Evolutionary conservation across 2,329 filamentous ascomycete genomes (phyloP).

Genomic region (Microdochium bolleyi): DNA sequence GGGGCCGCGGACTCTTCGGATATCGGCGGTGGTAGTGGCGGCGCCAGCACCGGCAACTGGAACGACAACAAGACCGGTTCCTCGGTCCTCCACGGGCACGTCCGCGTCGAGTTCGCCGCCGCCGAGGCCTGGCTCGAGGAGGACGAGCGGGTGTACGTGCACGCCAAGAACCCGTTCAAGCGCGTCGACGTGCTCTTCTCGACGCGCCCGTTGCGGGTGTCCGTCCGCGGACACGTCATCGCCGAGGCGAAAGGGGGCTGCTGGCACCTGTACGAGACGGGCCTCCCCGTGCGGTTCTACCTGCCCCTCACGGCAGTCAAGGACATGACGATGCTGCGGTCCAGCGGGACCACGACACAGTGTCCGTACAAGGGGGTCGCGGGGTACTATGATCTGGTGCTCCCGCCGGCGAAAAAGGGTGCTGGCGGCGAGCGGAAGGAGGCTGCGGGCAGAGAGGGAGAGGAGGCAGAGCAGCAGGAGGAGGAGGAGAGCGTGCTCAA

Average conservation of each 20-base stretch:
- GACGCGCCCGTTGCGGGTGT: conserved; percentile 34
- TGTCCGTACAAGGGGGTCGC: conserved; percentile 65
- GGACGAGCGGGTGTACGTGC: conserved; percentile 48
- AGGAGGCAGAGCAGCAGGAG: too few relatives aligned
- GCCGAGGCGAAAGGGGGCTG: conserved; percentile 35
- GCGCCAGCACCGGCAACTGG: neutral
- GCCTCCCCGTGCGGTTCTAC: conserved; percentile 51
- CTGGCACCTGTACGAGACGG: conserved; percentile 54
- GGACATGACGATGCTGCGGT: conserved; percentile 32
- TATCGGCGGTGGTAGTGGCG: too few relatives aligned
- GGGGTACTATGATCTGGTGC: conserved; percentile 48
- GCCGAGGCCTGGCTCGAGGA: conserved; percentile 42
- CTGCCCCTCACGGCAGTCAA: conserved; percentile 41
- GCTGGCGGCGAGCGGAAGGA: too few relatives aligned
- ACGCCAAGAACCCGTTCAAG: conserved; percentile 62
- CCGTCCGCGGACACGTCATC: neutral
- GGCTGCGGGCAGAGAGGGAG: too few relatives aligned
- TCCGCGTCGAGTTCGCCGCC: conserved; percentile 12
- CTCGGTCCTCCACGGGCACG: conserved; percentile 1
- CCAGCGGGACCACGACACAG: conserved; percentile 42
- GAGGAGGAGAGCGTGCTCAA: conserved; percentile 12
- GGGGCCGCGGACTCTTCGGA: conserved; percentile 5
- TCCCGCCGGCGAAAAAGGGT: conserved; percentile 30
- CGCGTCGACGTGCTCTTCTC: conserved; percentile 54
- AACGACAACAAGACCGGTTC: neutral